These are phyloP conservation scores for Xylaria bambusicola DNA, from an alignment of 495 filamentous ascomycete genomes.

Conservation along the genomic window DNA sequence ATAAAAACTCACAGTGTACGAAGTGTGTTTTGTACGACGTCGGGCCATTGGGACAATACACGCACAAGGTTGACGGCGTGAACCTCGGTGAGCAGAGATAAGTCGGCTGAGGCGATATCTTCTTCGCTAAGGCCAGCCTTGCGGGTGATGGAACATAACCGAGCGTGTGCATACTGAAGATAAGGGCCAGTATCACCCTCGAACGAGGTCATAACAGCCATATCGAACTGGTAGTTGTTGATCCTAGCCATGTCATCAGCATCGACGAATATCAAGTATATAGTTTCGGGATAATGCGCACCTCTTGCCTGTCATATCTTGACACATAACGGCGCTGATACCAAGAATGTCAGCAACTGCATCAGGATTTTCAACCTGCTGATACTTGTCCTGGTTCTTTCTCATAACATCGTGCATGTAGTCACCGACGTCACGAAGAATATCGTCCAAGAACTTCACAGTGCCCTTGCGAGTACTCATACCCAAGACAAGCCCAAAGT, in stretches of 20 bases:
- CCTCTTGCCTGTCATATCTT: conserved; percentile 68
- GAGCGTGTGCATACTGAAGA: conserved; percentile 68
- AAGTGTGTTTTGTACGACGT: conserved; percentile 63
- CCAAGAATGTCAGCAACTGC: conserved; percentile 59
- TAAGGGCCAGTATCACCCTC: conserved; percentile 72
- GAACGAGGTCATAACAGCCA: conserved; percentile 67
- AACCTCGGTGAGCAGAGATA: conserved; percentile 58
- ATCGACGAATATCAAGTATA: not conserved
- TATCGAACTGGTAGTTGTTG: conserved; percentile 65
- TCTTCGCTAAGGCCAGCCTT: conserved; percentile 52
- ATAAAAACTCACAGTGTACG: conserved; percentile 47
- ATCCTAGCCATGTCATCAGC: conserved; percentile 42
- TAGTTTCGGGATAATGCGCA: conserved; percentile 27
- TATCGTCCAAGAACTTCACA: conserved; percentile 58
- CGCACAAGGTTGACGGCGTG: conserved; percentile 64
- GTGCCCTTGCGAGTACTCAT: conserved; percentile 66
- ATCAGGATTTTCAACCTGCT: conserved; percentile 59
- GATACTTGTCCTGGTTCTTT: conserved; percentile 61
- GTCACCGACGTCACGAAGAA: conserved; percentile 61
- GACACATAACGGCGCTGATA: conserved; percentile 64
- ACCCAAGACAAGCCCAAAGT: conserved; percentile 62
- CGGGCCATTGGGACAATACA: conserved; percentile 64
- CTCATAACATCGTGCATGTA: conserved; percentile 68
- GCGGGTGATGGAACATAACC: conserved; percentile 63
- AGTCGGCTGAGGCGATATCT: conserved; percentile 58